Conservation (phyloP, 371 early-diverging fungal genomes). For the Caulochytrium protostelioides region DNA sequence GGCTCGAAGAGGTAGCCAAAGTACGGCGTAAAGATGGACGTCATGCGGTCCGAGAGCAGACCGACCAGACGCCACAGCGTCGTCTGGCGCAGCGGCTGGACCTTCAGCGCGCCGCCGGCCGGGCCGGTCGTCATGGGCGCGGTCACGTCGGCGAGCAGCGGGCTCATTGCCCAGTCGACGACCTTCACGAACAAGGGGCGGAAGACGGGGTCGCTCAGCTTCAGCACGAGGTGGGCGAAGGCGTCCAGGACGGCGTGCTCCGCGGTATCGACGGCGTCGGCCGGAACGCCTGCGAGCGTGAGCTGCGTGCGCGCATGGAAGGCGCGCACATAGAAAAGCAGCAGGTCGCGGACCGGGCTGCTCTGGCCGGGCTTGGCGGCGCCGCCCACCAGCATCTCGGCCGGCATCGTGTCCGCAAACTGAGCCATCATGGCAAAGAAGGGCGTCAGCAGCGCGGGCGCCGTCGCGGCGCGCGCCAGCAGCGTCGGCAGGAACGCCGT, state of each 20-base stretch:
- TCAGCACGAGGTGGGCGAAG: conserved; percentile 60
- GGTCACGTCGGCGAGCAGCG: conserved; percentile 1
- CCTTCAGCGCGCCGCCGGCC: conserved; percentile 8
- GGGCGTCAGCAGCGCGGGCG: conserved; percentile 43
- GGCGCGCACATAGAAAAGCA: conserved; percentile 1
- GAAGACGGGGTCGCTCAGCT: conserved; percentile 80
- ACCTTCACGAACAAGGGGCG: conserved; percentile 73
- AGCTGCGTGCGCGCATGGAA: too few relatives aligned
- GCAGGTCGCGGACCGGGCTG: too few relatives aligned
- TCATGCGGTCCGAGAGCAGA: conserved; percentile 45
- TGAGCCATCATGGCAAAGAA: too few relatives aligned
- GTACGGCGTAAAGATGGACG: conserved; percentile 69
- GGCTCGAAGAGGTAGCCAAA: conserved; percentile 55
- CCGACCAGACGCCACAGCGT: conserved; percentile 55
- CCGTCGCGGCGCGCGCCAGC: too few relatives aligned
- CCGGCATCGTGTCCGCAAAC: too few relatives aligned
- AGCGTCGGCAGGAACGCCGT: too few relatives aligned
- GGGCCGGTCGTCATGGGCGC: not conserved
- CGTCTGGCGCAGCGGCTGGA: conserved; percentile 16
- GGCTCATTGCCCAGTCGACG: conserved; percentile 63
- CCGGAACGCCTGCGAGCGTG: not conserved
- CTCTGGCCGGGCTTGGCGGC: too few relatives aligned
- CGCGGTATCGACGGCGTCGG: conserved; percentile 26
- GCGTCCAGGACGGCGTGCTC: conserved; percentile 46
- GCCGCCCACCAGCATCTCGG: too few relatives aligned